These are phyloP conservation scores for Claviceps humidiphila DNA, from an alignment of 2,329 filamentous ascomycete genomes.

Conservation along the genomic window DNA sequence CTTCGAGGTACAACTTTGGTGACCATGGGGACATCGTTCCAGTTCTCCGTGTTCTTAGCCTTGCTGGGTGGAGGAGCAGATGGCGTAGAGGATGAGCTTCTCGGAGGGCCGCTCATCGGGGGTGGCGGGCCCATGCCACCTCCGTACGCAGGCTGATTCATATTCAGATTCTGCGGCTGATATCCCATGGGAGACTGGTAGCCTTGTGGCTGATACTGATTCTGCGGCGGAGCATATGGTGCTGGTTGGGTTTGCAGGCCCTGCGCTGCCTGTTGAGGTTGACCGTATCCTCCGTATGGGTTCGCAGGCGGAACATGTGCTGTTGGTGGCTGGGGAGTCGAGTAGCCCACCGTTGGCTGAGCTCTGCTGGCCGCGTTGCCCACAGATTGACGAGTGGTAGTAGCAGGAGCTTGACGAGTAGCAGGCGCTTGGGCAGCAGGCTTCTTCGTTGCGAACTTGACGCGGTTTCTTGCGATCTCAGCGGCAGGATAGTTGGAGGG, in stretches of 20 bases:
- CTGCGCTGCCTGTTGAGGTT: slow-evolving; percentile 12
- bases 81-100: slow-evolving; percentile 46
- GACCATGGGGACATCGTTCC: slow-evolving; percentile 92
- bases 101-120: slow-evolving; percentile 23
- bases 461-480: slow-evolving; percentile 71
- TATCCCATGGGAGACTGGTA: slow-evolving; percentile 24
- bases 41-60: slow-evolving; percentile 60
- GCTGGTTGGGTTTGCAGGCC: slow-evolving; percentile 18
- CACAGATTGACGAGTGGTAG: slow-evolving; percentile 11
- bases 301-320: slow-evolving; percentile 15
- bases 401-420: neutral
- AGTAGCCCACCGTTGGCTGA: slow-evolving; percentile 31
- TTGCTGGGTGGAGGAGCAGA: slow-evolving; percentile 57
- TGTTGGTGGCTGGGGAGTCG: slow-evolving; percentile 28
- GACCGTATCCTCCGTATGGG: slow-evolving; percentile 13
- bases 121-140: slow-evolving; percentile 17
- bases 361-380: slow-evolving; percentile 2
- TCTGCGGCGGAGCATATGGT: slow-evolving; percentile 25
- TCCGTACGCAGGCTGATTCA: slow-evolving; percentile 25
- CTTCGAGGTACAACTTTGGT: slow-evolving; percentile 60
- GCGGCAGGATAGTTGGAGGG: slow-evolving; percentile 74
- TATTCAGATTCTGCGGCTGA: slow-evolving; percentile 32
- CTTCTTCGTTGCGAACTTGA: slow-evolving; percentile 66
- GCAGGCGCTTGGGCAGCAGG: slow-evolving; percentile 12
- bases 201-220: slow-evolving; percentile 20